phyloP scores from a whole-genome alignment of 2,329 filamentous ascomycete species.

The Aureobasidium leucospermi region DNA sequence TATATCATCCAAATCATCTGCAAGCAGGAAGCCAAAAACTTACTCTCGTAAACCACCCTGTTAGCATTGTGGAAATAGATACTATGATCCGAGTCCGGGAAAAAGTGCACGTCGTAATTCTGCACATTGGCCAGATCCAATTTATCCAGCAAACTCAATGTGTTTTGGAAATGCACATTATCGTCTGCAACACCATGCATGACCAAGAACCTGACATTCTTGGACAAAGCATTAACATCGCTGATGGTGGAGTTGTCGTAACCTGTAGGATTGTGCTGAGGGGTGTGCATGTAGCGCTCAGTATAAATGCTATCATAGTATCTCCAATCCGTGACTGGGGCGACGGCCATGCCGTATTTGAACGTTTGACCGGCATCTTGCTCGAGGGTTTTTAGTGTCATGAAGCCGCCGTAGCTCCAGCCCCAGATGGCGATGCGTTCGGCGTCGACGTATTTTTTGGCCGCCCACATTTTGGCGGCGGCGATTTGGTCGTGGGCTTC shows the following conservation, averaged over 20 bases:
- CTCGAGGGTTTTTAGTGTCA: conserved; percentile 90
- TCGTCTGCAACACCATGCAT: conserved; percentile 98
- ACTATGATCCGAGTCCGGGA: conserved; percentile 90
- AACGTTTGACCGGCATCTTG: conserved; percentile 83
- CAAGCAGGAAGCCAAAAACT: conserved; percentile 35
- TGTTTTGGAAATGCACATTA: conserved; percentile 96
- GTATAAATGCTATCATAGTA: conserved; percentile 93
- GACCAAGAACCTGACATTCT: conserved; percentile 80
- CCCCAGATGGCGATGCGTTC: conserved; percentile 89
- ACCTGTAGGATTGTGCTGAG: conserved; percentile 69
- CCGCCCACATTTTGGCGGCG: conserved; percentile 75
- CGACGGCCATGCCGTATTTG: conserved; percentile 95
- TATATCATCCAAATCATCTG: background rate
- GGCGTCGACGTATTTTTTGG: conserved; percentile 74
- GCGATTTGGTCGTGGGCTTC: conserved; percentile 89
- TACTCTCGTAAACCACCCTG: conserved; percentile 84
- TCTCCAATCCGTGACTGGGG: conserved; percentile 96
- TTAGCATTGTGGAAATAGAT: conserved; percentile 95
- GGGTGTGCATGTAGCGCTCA: conserved; percentile 94
- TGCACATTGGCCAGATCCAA: conserved; percentile 73
- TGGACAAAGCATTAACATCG: conserved; percentile 64
- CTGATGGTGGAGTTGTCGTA: conserved; percentile 69
- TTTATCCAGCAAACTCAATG: conserved; percentile 76
- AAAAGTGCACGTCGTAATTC: conserved; percentile 96
- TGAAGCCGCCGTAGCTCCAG: conserved; percentile 96